These are phyloP conservation scores for Pleurostoma richardsiae DNA, from an alignment of 2,329 filamentous ascomycete species.

Conservation along the genomic window DNA sequence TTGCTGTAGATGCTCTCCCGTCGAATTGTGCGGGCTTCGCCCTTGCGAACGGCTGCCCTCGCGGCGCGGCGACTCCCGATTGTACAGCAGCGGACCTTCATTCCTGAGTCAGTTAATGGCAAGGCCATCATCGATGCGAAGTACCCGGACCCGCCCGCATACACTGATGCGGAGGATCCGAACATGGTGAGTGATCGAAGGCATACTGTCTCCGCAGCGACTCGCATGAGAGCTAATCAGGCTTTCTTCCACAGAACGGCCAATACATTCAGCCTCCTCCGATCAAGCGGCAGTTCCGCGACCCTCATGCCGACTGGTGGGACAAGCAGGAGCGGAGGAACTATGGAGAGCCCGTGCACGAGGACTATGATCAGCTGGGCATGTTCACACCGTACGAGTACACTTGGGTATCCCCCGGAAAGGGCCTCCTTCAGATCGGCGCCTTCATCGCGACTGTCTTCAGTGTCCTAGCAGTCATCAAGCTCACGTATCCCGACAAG, in stretches of 20 bases:
- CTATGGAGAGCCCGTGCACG: slow-evolving; percentile 93
- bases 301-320: slow-evolving; percentile 93
- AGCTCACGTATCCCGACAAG: slow-evolving; percentile 66
- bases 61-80: slow-evolving; percentile 44
- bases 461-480: slow-evolving; percentile 62
- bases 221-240: not conserved
- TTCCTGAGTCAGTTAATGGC: slow-evolving; percentile 44
- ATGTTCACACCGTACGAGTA: slow-evolving; percentile 89
- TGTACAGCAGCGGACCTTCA: slow-evolving; percentile 52
- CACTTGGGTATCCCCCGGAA: slow-evolving; percentile 70
- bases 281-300: slow-evolving; percentile 86
- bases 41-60: slow-evolving; percentile 38
- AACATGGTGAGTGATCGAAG: slow-evolving; percentile 11
- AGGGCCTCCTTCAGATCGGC: slow-evolving; percentile 63
- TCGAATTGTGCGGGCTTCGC: slow-evolving; percentile 49
- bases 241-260: slow-evolving; percentile 59
- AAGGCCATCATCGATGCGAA: slow-evolving; percentile 43
- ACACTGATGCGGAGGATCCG: slow-evolving; percentile 60
- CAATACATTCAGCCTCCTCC: slow-evolving; percentile 74
- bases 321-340: slow-evolving; percentile 96
- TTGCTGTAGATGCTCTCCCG: slow-evolving; percentile 53
- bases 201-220: no score
- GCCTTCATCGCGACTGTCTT: slow-evolving; percentile 61
- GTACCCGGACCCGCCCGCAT: slow-evolving; percentile 39
- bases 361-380: slow-evolving; percentile 90